phyloP scores from a whole-genome alignment of 83 land plant genomes.

The Picea engelmannii region DNA sequence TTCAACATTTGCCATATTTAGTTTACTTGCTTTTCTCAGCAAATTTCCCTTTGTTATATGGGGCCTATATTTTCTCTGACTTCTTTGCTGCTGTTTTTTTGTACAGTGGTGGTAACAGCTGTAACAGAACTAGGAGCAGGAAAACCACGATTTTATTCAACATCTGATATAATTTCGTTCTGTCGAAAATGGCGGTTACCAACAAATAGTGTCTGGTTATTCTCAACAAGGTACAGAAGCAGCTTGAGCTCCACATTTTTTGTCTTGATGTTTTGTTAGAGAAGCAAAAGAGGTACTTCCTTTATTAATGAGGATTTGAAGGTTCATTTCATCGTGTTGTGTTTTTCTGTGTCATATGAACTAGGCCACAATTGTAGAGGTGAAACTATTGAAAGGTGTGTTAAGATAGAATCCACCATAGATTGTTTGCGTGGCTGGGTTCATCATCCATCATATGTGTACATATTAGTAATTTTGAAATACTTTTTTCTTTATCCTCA shows the following conservation, averaged over 20 bases:
- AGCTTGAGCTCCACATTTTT: background rate
- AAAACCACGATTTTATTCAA: conserved; percentile 90
- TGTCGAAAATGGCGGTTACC: conserved; percentile 97
- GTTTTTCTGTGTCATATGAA: background rate
- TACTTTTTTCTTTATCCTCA: no score
- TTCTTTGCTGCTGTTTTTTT: conserved; percentile 15
- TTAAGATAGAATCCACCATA: no score
- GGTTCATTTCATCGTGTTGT: background rate
- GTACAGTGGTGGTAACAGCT: conserved; percentile 92
- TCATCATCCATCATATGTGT: no score
- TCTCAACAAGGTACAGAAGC: conserved; percentile 76
- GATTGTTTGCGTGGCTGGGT: no score
- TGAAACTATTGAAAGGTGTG: no score
- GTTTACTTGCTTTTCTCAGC: background rate
- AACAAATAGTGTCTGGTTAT: conserved; percentile 93
- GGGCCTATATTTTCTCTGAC: background rate
- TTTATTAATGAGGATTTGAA: background rate
- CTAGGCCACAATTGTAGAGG: no score
- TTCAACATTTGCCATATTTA: background rate
- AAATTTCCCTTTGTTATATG: background rate
- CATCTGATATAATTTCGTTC: conserved; percentile 88
- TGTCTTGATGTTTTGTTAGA: background rate
- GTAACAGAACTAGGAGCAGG: conserved; percentile 84
- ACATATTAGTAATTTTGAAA: no score
- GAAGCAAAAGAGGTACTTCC: background rate